Base-by-base conservation (phyloP, 257 asterid species). In the Rhazya stricta region DNA sequence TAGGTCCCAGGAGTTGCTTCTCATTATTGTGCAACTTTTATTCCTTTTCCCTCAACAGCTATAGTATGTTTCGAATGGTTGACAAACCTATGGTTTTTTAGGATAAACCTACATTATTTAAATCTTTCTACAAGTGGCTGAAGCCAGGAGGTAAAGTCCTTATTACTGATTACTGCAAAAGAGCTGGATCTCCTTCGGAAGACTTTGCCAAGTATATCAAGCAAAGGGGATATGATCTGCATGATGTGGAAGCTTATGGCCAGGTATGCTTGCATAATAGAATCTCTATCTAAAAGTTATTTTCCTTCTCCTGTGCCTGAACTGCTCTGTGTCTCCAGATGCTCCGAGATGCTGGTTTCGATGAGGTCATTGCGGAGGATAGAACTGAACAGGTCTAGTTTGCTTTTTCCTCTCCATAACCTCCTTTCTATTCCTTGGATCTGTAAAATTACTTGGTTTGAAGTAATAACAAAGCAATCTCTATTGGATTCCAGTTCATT, bases 81-180 rank as follows among this genome's bases (percentile, higher is more conserved):
- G 56, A 67, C 29, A 36, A 15, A 63, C 36, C 9, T 9, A 30
- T 68, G 48, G 69, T 46, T 74, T 67, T 81, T 62, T 94, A 95
- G 99, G 99, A 95, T 88, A 95, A 95, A 79, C 96, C 96, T 36
- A 86, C 97, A 45, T 75, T 95, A 27, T 95, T 95, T 88, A 88
- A 85, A 78, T 88, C 91, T 19, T 95, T 95, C 89, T 86, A 89
- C 93, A 88, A 89, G 85, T 95, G 99, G 99, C 85, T 95, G 85
- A 92, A 91, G 84, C 99, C 99, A 3, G 98, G 99, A 58, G 99
- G 99, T 75, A 92, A 81, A 81, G 91, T 95, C 71, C 96, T 95
- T 30, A 92, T 89, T 42, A 91, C 90, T 57, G 99, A 95, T 83
- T 95, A 95, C 87, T 95, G 99, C 87, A 92, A 87, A 83, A 89